These are phyloP conservation scores for Syncephalastrum racemosum DNA, from an alignment of 371 early-diverging fungal genomes.

Conservation along the genomic window DNA sequence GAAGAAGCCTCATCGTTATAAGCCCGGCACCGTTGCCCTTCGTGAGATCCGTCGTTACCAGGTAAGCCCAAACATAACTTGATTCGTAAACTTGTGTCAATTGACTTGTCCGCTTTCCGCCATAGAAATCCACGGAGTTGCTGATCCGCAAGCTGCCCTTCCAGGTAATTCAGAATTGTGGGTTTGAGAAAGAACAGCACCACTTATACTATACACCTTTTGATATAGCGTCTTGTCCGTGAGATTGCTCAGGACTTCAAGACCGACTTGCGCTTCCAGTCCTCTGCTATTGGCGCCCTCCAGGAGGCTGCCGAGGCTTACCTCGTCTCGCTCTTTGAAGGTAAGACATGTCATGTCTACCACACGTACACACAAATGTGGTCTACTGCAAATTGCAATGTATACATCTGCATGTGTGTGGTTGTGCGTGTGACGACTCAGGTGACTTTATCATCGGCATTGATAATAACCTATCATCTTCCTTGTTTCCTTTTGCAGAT, in stretches of 20 bases:
- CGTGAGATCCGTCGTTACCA: constrained; percentile 98
- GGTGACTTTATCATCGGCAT: no score
- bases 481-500: constrained; percentile 42
- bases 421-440: no score
- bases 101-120: no score
- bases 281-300: constrained; percentile 95
- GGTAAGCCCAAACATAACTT: no score
- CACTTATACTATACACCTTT: no score
- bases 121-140: constrained; percentile 90
- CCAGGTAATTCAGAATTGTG: constrained; percentile 52
- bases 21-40: constrained; percentile 89
- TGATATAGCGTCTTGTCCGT: constrained; percentile 80
- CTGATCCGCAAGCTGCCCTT: constrained; percentile 98
- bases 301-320: constrained; percentile 99
- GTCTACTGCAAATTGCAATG: no score
- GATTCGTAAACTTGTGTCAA: no score
- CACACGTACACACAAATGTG: no score
- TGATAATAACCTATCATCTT: no score
- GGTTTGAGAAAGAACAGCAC: no score
- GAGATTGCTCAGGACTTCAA: constrained; percentile 97
- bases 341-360: background rate
- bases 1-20: constrained; percentile 88
- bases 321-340: constrained; percentile 94
- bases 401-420: no score
- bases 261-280: constrained; percentile 98